phyloP scores from a whole-genome alignment of 371 early-diverging fungal genomes.

The Syncephalastrum sp. region DNA sequence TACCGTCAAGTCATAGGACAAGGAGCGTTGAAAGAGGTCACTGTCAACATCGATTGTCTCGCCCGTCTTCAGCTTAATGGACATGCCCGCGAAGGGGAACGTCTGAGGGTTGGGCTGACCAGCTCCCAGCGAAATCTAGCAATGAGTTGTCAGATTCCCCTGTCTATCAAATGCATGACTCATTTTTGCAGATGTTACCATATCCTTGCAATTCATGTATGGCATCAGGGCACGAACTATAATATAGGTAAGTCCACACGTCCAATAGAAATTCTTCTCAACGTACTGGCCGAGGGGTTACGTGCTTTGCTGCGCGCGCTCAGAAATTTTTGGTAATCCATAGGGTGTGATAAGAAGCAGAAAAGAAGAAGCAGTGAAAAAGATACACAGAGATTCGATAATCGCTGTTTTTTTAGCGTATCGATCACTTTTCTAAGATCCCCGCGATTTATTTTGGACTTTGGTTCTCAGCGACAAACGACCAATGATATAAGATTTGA shows the following conservation, averaged over 20 bases:
- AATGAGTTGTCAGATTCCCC: neutral
- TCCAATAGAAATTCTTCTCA: neutral
- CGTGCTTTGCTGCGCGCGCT: conserved; percentile 27
- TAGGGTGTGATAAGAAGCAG: conserved; percentile 6
- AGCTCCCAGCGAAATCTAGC: conserved; percentile 65
- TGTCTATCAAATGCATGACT: too few relatives aligned
- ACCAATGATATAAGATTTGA: too few relatives aligned
- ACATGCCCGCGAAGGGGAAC: conserved; percentile 71
- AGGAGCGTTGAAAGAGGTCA: conserved; percentile 36
- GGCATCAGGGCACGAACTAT: conserved; percentile 27
- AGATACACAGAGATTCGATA: conserved; percentile 5
- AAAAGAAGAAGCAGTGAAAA: conserved; percentile 3
- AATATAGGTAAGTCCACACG: neutral
- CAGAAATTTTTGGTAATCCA: conserved; percentile 27
- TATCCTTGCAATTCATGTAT: conserved; percentile 23
- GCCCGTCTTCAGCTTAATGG: conserved; percentile 61
- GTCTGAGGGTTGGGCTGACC: conserved; percentile 72
- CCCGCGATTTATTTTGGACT: too few relatives aligned
- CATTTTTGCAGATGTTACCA: conserved; percentile 16
- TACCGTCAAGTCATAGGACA: conserved; percentile 63
- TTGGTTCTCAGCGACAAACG: too few relatives aligned
- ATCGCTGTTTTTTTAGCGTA: neutral
- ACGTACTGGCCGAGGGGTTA: conserved; percentile 26
- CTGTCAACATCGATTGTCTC: conserved; percentile 49
- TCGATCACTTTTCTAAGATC: too few relatives aligned